Conservation (phyloP, 1,284 basidiomycete genomes). For the Sporisorium reilianum region DNA sequence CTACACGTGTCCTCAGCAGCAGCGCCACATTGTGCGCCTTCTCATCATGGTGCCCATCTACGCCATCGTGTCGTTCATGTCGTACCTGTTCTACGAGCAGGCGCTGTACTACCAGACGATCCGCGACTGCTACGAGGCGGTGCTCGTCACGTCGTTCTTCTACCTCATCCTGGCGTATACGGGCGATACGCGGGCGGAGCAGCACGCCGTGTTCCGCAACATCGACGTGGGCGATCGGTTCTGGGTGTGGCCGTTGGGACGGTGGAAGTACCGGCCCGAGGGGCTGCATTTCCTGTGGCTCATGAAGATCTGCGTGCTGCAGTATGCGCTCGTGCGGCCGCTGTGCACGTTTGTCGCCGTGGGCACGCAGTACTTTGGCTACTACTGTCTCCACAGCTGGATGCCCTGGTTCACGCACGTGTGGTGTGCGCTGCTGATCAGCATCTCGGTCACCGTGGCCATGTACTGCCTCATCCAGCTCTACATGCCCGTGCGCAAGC, state of each 20-base stretch:
- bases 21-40: slow-evolving; percentile 73
- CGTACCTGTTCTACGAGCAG: slow-evolving; percentile 75
- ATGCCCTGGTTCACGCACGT: slow-evolving; percentile 77
- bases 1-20: slow-evolving; percentile 76
- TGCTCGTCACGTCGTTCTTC: slow-evolving; percentile 77
- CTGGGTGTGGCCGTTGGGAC: slow-evolving; percentile 80
- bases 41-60: slow-evolving; percentile 85
- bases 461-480: slow-evolving; percentile 84
- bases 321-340: slow-evolving; percentile 81
- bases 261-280: slow-evolving; percentile 75
- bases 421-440: slow-evolving; percentile 75
- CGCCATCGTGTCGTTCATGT: slow-evolving; percentile 77
- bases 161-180: slow-evolving; percentile 81
- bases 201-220: slow-evolving; percentile 75
- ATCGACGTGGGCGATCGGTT: slow-evolving; percentile 71
- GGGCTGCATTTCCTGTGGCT: slow-evolving; percentile 78
- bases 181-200: slow-evolving; percentile 76
- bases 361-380: slow-evolving; percentile 76
- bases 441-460: slow-evolving; percentile 80
- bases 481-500: slow-evolving; percentile 75
- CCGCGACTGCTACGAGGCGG: slow-evolving; percentile 65
- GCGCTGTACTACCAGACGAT: slow-evolving; percentile 68
- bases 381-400: slow-evolving; percentile 81
- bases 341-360: slow-evolving; percentile 77
- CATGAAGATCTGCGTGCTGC: slow-evolving; percentile 83